A percentile compares a stretch with the other conserved stretches of the same genome.
These are phyloP conservation scores for Gleditsia sinensis DNA, from an alignment of 306 rosid species.

Conservation along the genomic window DNA sequence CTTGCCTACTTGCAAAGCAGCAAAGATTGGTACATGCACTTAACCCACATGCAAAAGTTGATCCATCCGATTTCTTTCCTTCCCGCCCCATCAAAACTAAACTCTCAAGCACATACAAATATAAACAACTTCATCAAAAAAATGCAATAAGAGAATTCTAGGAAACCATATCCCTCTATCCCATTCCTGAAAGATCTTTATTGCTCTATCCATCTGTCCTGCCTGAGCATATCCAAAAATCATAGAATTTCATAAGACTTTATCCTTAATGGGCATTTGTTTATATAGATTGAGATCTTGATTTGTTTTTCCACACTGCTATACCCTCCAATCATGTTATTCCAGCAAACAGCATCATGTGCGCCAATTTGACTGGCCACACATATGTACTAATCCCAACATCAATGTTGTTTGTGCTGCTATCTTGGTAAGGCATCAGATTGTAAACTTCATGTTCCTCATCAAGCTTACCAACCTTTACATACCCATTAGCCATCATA, in stretches of 20 bases:
- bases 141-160: conserved; percentile 82
- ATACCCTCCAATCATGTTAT: conserved; percentile 79
- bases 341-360: conserved; percentile 75
- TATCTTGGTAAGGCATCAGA: conserved; percentile 73
- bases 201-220: conserved; percentile 71
- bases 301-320: conserved; percentile 66
- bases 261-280: conserved; percentile 65
- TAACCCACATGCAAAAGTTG: conserved; percentile 66
- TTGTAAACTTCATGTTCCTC: conserved; percentile 57
- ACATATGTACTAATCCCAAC: conserved; percentile 68
- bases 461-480: conserved; percentile 67
- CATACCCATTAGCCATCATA: conserved; percentile 67
- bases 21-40: conserved; percentile 82
- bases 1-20: conserved; percentile 67
- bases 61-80: conserved; percentile 62
- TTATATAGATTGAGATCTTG: conserved; percentile 61
- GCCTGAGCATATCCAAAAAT: conserved; percentile 70
- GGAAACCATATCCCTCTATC: conserved; percentile 58
- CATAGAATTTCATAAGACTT: conserved; percentile 80
- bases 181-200: conserved; percentile 52
- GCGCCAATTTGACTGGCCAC: conserved; percentile 60
- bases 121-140: conserved; percentile 60
- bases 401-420: conserved; percentile 82
- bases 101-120: conserved; percentile 63
- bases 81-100: conserved; percentile 55